Conservation (phyloP, 257 asterid genomes). For the Scutellaria galericulata region DNA sequence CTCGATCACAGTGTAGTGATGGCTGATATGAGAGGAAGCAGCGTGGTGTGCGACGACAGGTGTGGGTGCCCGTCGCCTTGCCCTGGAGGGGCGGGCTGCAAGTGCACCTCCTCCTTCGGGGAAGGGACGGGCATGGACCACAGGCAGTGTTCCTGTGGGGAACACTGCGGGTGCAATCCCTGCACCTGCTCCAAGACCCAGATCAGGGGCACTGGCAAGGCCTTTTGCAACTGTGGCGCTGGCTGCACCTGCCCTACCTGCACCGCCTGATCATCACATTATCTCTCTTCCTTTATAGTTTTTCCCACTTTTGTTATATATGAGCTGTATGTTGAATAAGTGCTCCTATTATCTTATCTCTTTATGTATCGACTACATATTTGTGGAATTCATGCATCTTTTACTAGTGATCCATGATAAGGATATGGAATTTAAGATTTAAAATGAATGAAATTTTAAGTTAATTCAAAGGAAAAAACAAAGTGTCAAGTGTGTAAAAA, state of each 20-base stretch:
- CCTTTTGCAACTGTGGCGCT: conserved; percentile 54
- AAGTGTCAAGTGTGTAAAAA: too few species aligned
- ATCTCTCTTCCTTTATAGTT: too few species aligned
- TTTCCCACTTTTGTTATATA: too few species aligned
- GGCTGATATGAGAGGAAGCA: conserved; percentile 47
- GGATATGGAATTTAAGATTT: too few species aligned
- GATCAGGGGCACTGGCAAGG: conserved; percentile 49
- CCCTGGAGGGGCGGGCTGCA: conserved; percentile 56
- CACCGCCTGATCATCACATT: conserved; percentile 35
- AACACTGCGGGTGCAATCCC: conserved; percentile 70
- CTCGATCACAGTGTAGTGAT: neutral
- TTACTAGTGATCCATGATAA: too few species aligned
- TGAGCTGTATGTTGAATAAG: too few species aligned
- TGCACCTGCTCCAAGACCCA: conserved; percentile 48
- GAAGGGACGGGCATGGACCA: conserved; percentile 39
- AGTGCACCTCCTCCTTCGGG: conserved; percentile 42
- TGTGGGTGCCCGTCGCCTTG: conserved; percentile 76
- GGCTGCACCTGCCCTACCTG: conserved; percentile 60
- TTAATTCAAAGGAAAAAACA: too few species aligned
- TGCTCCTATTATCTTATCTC: too few species aligned
- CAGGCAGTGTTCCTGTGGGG: conserved; percentile 67
- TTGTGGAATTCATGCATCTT: too few species aligned
- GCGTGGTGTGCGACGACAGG: conserved; percentile 44
- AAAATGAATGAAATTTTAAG: too few species aligned
- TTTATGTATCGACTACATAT: too few species aligned